Base-by-base conservation (phyloP, 2,329 filamentous ascomycete species). In the Claviceps capensis region DNA sequence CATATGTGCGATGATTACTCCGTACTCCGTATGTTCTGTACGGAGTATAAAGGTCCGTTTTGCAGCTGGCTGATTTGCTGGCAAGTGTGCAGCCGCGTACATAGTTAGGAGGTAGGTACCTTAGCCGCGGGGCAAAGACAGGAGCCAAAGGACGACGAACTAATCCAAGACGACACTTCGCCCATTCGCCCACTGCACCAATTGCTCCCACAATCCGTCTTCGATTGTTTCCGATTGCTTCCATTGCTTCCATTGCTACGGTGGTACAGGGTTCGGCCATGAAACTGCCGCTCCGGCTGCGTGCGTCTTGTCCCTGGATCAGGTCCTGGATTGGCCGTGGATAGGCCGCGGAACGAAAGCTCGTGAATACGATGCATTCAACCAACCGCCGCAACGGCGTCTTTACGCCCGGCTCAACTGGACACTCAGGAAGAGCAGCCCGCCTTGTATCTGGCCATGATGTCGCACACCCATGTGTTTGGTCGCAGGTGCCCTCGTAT, bases 241-340 rank as follows among this genome's bases (percentile, higher is more conserved):
- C 30, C 30, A 34, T 34, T 34, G 30, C 30, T 34, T 50, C 49
- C 43, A 41, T 41, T 30, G 49, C 38, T 11, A 34, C 14, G 50
- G 40, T 48, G 37, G 22, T 40, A 47, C 46, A 49, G 51, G 45
- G 8, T 40, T 49, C 23, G 37, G 47, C 46, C 34, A 43, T 49
- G 51, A 49, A 52, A 46, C 51, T 38, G 3, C 30, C 16, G 30
- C 51, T 26, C 34, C 51, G 51, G 50, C 40, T 49, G 50, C 40
- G 38, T 52, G 50, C 50, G 50, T 52, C 46, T 17, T 26, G 43
- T 17, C 17, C 49, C 19, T 48, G 9, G 9, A 34, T 11, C 30
- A 34, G 30, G 30, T 34, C 30, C 30, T 34, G 30, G 30, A 34
- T 49, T 42, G 36, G 16, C 41, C 42, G 11, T 44, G 19, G 9